A percentile compares a stretch with the other conserved stretches of the same genome.
Conservation (phyloP, 768 basidiomycete species). For the Trametes cinnabarina region DNA sequence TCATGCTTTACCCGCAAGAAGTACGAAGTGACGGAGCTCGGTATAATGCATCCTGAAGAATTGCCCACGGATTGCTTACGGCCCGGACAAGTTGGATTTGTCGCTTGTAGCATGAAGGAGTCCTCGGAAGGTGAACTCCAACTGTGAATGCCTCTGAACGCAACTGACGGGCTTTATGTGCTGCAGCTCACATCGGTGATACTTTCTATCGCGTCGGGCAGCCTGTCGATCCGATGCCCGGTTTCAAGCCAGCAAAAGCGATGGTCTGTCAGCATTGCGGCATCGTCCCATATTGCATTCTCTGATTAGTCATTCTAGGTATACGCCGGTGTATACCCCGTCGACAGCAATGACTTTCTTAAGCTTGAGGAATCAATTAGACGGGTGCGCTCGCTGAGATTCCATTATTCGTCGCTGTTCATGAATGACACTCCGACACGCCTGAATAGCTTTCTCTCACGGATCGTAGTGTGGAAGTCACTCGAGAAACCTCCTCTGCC, state of each 20-base stretch:
- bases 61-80: slow-evolving; percentile 63
- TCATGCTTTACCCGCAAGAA: slow-evolving; percentile 83
- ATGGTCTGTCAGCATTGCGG: slow-evolving; percentile 59
- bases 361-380: slow-evolving; percentile 97
- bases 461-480: slow-evolving; percentile 85
- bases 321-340: slow-evolving; percentile 91
- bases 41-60: slow-evolving; percentile 89
- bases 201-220: slow-evolving; percentile 79
- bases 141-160: not conserved
- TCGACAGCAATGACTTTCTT: slow-evolving; percentile 86
- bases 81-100: slow-evolving; percentile 83
- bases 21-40: slow-evolving; percentile 87
- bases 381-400: slow-evolving; percentile 49
- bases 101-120: slow-evolving; percentile 98
- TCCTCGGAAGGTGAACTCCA: slow-evolving; percentile 73
- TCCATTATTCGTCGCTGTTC: slow-evolving; percentile 1
- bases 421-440: not conserved
- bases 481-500: slow-evolving; percentile 90
- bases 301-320: slow-evolving; percentile 49
- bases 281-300: not conserved
- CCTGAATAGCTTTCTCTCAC: slow-evolving; percentile 68
- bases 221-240: slow-evolving; percentile 78
- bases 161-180: not conserved
- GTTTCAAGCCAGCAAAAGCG: slow-evolving; percentile 88
- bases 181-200: slow-evolving; percentile 86